Evolutionary conservation across 768 basidiomycete species (phyloP).

Genomic region (Megacollybia marginata): DNA sequence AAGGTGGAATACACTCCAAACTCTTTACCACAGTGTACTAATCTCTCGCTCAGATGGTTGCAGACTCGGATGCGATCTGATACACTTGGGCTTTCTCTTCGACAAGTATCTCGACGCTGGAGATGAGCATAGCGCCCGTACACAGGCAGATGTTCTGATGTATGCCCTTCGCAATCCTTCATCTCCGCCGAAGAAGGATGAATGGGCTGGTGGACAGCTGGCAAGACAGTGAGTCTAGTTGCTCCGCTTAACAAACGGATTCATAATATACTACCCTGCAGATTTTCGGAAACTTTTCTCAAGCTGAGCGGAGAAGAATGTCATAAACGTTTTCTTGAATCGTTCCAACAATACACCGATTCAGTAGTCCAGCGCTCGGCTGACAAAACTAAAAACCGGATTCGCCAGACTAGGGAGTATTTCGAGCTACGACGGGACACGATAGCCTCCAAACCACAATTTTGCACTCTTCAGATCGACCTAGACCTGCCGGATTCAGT

Average conservation of each 20-base stretch:
- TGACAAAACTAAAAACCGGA: not conserved
- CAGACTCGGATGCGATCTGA: slow-evolving; percentile 22
- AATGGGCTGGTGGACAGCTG: slow-evolving; percentile 4
- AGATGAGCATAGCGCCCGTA: not conserved
- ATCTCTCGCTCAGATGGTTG: slow-evolving; percentile 9
- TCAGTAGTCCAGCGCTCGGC: not conserved
- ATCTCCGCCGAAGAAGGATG: slow-evolving; percentile 2
- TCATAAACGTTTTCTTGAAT: slow-evolving; percentile 3
- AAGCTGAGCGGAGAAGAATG: not conserved
- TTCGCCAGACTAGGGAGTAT: slow-evolving; percentile 4
- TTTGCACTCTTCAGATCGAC: slow-evolving; percentile 4
- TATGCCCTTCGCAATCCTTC: slow-evolving; percentile 4
- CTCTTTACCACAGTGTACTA: not conserved
- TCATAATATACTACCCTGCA: not conserved
- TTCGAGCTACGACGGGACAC: slow-evolving; percentile 6
- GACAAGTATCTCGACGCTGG: slow-evolving; percentile 10
- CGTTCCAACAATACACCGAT: slow-evolving; percentile 1
- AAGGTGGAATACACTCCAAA: slow-evolving; percentile 1
- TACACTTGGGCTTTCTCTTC: slow-evolving; percentile 21
- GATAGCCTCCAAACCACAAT: slow-evolving; percentile 7
- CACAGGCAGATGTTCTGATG: not conserved
- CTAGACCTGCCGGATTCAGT: slow-evolving; percentile 8
- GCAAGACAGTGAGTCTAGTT: slow-evolving; percentile 2
- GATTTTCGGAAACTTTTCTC: slow-evolving; percentile 4
- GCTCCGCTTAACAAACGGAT: not conserved